Conservation (phyloP, 2,329 filamentous ascomycete species). For the Anisogramma anomala region DNA sequence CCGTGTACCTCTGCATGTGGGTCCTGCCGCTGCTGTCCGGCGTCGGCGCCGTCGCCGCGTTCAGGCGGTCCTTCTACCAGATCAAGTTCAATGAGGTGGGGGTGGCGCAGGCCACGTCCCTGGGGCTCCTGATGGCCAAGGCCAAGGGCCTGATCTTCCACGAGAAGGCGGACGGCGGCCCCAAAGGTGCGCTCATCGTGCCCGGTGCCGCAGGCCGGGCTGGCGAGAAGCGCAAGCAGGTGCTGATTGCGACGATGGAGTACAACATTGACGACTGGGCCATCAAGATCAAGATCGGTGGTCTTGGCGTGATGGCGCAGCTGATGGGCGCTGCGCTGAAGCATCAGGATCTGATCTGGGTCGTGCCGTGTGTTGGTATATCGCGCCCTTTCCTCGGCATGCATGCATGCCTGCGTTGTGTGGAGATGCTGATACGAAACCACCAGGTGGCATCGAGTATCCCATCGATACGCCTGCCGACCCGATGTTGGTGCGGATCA, state of each 20-base stretch:
- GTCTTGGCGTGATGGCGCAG: conserved; percentile 59
- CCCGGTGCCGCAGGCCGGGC: conserved; percentile 3
- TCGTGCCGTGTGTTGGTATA: conserved; percentile 40
- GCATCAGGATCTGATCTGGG: conserved; percentile 55
- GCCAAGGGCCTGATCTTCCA: conserved; percentile 7
- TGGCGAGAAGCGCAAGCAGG: conserved; percentile 17
- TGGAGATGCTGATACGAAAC: no score
- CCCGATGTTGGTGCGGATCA: conserved; percentile 50
- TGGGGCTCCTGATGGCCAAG: conserved; percentile 18
- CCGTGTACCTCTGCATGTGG: conserved; percentile 41
- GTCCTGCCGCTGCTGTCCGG: conserved; percentile 41
- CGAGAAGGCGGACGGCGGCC: conserved; percentile 37
- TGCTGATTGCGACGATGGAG: conserved; percentile 32
- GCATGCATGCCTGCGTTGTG: no score
- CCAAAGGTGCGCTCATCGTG: conserved; percentile 20
- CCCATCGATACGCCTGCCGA: conserved; percentile 46
- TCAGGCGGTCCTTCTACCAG: conserved; percentile 42
- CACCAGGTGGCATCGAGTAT: conserved; percentile 48
- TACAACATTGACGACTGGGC: conserved; percentile 61
- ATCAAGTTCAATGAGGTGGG: conserved; percentile 34
- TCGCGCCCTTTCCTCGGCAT: no score
- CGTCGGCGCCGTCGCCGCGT: conserved; percentile 37
- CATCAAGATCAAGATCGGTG: conserved; percentile 62
- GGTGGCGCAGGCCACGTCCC: conserved; percentile 8
- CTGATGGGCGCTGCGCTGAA: conserved; percentile 55